Conservation (phyloP, 116 monocot genomes). For the Dioscorea cayenensis region DNA sequence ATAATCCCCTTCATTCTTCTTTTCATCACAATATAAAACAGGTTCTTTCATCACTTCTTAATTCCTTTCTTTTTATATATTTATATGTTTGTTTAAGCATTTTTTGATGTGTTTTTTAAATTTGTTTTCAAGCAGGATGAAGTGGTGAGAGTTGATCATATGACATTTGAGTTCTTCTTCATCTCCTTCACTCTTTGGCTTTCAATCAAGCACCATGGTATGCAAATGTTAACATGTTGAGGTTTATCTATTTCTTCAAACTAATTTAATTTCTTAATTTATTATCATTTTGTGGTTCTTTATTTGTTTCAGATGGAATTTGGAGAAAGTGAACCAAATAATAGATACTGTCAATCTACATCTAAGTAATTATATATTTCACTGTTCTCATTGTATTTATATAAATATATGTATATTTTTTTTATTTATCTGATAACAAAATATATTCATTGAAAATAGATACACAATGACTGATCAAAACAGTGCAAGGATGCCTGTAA, state of each 20-base stretch:
- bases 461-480: neutral
- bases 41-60: neutral
- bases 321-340: slow-evolving; percentile 16
- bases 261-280: too few species aligned
- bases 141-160: neutral
- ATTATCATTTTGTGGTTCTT: too few species aligned
- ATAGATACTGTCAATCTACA: slow-evolving; percentile 1
- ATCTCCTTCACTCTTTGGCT: neutral
- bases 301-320: slow-evolving; percentile 18
- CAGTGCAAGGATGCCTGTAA: neutral
- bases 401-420: neutral
- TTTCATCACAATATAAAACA: slow-evolving; percentile 4
- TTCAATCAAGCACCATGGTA: slow-evolving; percentile 10
- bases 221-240: neutral
- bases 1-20: neutral
- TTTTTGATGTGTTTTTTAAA: neutral
- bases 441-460: neutral
- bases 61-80: neutral
- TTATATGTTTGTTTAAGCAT: neutral
- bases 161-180: neutral
- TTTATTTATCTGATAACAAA: neutral
- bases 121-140: slow-evolving; percentile 9
- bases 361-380: slow-evolving; percentile 1
- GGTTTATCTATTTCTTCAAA: too few species aligned
- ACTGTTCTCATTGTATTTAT: neutral